Percentiles rank a stretch among this genome's conserved stretches.
These are phyloP conservation scores for Parsonsia alboflavescens DNA, from an alignment of 257 asterid species.

Conservation along the genomic window DNA sequence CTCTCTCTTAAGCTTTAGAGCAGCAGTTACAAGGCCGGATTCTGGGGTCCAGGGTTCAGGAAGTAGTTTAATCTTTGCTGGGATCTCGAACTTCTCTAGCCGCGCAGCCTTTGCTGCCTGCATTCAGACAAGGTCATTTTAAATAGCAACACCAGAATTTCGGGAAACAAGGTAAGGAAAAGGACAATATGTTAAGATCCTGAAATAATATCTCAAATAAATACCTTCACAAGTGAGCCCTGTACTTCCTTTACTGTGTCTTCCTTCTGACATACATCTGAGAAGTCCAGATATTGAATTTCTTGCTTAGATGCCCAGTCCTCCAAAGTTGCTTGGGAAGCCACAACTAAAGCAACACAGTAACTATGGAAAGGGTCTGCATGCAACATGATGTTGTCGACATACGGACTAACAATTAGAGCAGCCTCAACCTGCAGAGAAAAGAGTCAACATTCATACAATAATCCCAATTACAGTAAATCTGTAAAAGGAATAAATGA, in stretches of 20 bases:
- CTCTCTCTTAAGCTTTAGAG: constrained; percentile 49
- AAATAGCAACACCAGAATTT: background rate
- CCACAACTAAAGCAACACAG: constrained; percentile 92
- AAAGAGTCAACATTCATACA: constrained; percentile 3
- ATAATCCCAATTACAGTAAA: background rate
- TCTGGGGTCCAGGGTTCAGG: constrained; percentile 54
- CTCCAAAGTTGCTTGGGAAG: constrained; percentile 61
- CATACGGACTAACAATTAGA: constrained; percentile 54
- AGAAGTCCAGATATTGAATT: constrained; percentile 49
- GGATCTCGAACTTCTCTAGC: constrained; percentile 45
- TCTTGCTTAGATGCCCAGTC: constrained; percentile 75
- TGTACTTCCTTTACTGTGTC: constrained; percentile 73
- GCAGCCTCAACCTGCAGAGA: constrained; percentile 84
- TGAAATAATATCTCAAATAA: background rate
- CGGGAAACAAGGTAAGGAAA: background rate
- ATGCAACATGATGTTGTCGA: constrained; percentile 83
- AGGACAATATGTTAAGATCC: no score
- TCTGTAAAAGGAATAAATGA: background rate
- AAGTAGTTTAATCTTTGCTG: constrained; percentile 39
- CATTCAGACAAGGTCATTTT: background rate
- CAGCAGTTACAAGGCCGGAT: constrained; percentile 52
- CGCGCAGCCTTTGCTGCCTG: constrained; percentile 46
- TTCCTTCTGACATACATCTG: constrained; percentile 62
- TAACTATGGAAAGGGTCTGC: constrained; percentile 80
- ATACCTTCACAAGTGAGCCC: constrained; percentile 70